Evolutionary conservation across 306 rosid species (phyloP), one percentile per base, ranked within the genome.

Genomic region (Sicyos baderoa): DNA sequence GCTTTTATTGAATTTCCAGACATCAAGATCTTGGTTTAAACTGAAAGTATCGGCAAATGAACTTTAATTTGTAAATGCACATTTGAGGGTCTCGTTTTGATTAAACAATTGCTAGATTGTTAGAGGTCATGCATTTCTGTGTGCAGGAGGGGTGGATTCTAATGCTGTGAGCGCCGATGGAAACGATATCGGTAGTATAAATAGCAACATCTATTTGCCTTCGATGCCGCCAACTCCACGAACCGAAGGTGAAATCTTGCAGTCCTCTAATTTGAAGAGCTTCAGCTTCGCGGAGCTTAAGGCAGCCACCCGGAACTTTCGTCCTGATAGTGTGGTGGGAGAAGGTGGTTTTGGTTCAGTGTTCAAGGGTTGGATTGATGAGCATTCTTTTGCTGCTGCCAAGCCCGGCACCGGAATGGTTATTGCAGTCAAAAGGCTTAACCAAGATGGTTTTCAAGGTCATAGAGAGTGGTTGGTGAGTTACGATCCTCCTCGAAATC

Each of bases 401-500:
- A 87, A 76, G 78, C 87, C 93, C 1, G 89, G 87, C 55, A 83
- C 87, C 14, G 89, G 93, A 70, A 74, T 85, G 48, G 85, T 81
- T 77, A 75, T 87, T 74, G 89, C 93, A 47, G 93, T 87, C 17
- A 87, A 87, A 76, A 87, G 86, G 76, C 93, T 87, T 29, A 83
- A 85, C 70, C 88, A 79, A 69, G 88, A 85, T 72, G 66, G 88
- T 58, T 76, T 59, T 3, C 93, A 87, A 62, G 93, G 93, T 74
- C 93, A 87, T 76, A 81, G 74, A 72, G 93, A 87, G 78, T 87
- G 93, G 93, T 79, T 87, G 93, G 93, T 87, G 75, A 81, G 93
- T 83, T 73, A 58, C 4, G 22, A n/a, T n/a, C n/a, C n/a, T n/a
- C 37, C 56, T 13, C 10, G 2, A 66, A 13, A 66, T 48, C 44